Base-by-base conservation (phyloP, 1,284 basidiomycete genomes). In the Ganoderma leucocontextum region DNA sequence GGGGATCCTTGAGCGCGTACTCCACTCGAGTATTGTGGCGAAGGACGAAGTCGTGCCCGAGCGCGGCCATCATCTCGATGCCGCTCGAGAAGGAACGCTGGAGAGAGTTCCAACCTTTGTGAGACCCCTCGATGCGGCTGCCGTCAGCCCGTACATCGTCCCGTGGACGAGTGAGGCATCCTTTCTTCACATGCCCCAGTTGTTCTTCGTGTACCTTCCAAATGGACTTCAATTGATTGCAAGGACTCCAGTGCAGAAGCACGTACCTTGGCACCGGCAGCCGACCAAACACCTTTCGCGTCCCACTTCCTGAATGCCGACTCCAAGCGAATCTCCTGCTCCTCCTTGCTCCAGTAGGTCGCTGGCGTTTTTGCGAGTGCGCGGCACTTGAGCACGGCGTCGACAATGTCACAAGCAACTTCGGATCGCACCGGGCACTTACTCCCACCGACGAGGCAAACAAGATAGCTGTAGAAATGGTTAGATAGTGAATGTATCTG, bases 71-170 rank as follows among this genome's bases (percentile, higher is more conserved):
- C 33, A 58, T 60, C 44, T 69, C 69, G 1, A 78, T 52, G 2
- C 77, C 77, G 59, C 75, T 76, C 0, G 77, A 65, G 22, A 64
- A 60, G 7, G 75, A 60, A 0, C 76, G 70, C 62, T 69, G 68
- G 8, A 78, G 62, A 1, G 66, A 41, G 58, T 77, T 77, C 76
- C 74, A 78, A 0, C 67, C 72, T 36, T 76, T 77, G 65, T 78
- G 75, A 0, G 72, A 41, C 0, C 64, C 49, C 33, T 66, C 64
- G 25, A 66, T 66, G 1, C 59, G 64, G 36, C 64, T 66, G 9
- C 77, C 75, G 62, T 78, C 77, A 8, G 73, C 66, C 7, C 61
- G 55, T 10, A 78, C 62, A 42, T 77, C 75, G 12, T 73, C 36
- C 1, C 73, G 69, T 0, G 66, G 58, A 0, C 78, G 71, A 0